phyloP scores from a whole-genome alignment of 352 stramenopile genomes.

The Phytophthora palmivora region DNA sequence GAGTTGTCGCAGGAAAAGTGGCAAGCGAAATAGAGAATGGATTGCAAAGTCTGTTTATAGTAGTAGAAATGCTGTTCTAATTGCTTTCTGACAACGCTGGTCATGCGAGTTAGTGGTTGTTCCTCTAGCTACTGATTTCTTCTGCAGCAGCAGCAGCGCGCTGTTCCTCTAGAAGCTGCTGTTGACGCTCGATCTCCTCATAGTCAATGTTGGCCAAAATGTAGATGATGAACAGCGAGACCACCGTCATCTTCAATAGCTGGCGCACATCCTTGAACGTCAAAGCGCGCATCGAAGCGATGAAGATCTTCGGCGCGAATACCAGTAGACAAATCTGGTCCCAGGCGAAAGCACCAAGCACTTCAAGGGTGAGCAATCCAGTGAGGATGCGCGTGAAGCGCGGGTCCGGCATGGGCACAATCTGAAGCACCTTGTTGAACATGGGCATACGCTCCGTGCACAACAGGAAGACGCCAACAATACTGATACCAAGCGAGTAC shows the following conservation, averaged over 20 bases:
- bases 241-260: constrained; percentile 85
- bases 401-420: constrained; percentile 91
- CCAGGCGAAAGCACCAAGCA: constrained; percentile 88
- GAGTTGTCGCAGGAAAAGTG: constrained; percentile 10
- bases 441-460: constrained; percentile 92
- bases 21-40: constrained; percentile 21
- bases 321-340: constrained; percentile 86
- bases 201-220: constrained; percentile 90
- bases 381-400: constrained; percentile 86
- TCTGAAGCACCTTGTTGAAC: constrained; percentile 93
- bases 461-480: constrained; percentile 91
- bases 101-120: constrained; percentile 13
- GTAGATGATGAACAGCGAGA: constrained; percentile 89
- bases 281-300: constrained; percentile 77
- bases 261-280: constrained; percentile 83
- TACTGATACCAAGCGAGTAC: constrained; percentile 87
- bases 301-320: constrained; percentile 90
- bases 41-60: constrained; percentile 19
- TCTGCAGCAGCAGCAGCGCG: constrained; percentile 33
- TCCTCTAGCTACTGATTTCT: constrained; percentile 51
- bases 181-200: constrained; percentile 90
- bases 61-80: constrained; percentile 23
- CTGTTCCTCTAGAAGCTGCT: constrained; percentile 77
- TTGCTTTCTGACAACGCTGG: constrained; percentile 8
- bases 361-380: constrained; percentile 81